Evolutionary conservation across 2,329 filamentous ascomycete species (phyloP).

Genomic region (Sphaerulina musiva): DNA sequence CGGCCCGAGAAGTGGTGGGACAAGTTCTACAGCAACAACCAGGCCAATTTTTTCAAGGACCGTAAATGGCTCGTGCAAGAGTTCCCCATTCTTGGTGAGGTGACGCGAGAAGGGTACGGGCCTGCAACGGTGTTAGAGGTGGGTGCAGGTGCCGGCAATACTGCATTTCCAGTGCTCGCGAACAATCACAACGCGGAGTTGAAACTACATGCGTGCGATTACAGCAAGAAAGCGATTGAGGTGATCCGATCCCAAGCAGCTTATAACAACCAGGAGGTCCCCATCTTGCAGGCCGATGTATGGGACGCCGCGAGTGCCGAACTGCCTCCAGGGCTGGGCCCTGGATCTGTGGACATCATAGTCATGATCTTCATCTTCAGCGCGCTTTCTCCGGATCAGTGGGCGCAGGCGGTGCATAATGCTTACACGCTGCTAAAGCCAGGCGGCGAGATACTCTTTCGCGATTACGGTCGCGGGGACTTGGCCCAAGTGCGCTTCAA

Average conservation of each 20-base stretch:
- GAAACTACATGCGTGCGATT: conserved; percentile 89
- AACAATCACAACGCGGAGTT: conserved; percentile 76
- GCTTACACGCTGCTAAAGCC: conserved; percentile 78
- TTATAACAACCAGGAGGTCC: conserved; percentile 52
- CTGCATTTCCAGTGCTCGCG: conserved; percentile 81
- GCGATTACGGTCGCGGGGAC: conserved; percentile 93
- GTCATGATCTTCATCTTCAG: conserved; percentile 98
- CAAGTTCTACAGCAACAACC: conserved; percentile 95
- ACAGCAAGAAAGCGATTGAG: conserved; percentile 89
- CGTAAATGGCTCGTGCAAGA: conserved; percentile 96
- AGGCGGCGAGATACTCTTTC: conserved; percentile 87
- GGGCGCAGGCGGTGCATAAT: conserved; percentile 74
- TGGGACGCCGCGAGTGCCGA: conserved; percentile 73
- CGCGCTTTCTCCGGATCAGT: conserved; percentile 76
- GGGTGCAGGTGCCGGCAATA: conserved; percentile 92
- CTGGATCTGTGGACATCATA: conserved; percentile 82
- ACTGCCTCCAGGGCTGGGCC: conserved; percentile 68
- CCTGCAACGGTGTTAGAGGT: conserved; percentile 74
- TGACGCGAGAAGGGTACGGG: conserved; percentile 65
- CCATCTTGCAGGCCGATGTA: conserved; percentile 75
- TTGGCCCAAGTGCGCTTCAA: conserved; percentile 95
- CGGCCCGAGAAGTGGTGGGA: conserved; percentile 98
- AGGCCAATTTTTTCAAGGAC: conserved; percentile 96
- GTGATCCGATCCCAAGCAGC: conserved; percentile 76
- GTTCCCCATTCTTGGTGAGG: conserved; percentile 76